Evolutionary conservation across 352 stramenopile species (phyloP).

Genomic region (Pythium insidiosum): DNA sequence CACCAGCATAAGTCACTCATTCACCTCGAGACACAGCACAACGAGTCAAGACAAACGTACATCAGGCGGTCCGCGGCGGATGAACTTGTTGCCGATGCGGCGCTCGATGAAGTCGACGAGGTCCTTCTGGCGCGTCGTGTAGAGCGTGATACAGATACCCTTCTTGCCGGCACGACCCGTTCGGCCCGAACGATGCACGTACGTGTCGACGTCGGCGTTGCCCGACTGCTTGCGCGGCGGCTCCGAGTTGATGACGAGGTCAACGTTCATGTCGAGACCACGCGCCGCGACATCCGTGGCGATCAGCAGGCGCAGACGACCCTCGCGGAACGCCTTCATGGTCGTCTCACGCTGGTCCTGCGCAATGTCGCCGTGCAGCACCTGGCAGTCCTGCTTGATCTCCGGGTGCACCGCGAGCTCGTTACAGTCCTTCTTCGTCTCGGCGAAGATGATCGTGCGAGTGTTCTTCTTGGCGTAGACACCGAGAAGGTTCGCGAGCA

Average conservation of each 20-base stretch:
- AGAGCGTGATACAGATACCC: constrained; percentile 96
- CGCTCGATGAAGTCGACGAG: constrained; percentile 79
- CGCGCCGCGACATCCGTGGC: constrained; percentile 95
- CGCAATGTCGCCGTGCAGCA: constrained; percentile 96
- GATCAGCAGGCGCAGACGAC: constrained; percentile 92
- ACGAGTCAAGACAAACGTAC: constrained; percentile 18
- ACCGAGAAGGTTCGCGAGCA: constrained; percentile 69
- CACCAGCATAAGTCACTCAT: background rate
- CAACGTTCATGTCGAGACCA: constrained; percentile 96
- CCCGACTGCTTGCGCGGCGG: constrained; percentile 74
- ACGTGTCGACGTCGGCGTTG: constrained; percentile 93
- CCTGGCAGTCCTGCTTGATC: constrained; percentile 82
- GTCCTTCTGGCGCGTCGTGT: constrained; percentile 78
- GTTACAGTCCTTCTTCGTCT: constrained; percentile 94
- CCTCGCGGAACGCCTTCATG: constrained; percentile 95
- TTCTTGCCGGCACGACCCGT: constrained; percentile 94
- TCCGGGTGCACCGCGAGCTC: constrained; percentile 85
- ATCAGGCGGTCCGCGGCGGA: constrained; percentile 74
- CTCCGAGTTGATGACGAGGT: constrained; percentile 96
- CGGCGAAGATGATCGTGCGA: constrained; percentile 92
- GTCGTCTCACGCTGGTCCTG: constrained; percentile 96
- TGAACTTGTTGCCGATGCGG: constrained; percentile 86
- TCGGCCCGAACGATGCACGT: constrained; percentile 97
- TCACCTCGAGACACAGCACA: no score
- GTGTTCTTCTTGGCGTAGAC: constrained; percentile 84